Percentiles rank a stretch among this genome's conserved stretches.
Evolutionary conservation across 805 yeast genomes (phyloP).

Genomic region (Cyberlindnera galapagoensis): DNA sequence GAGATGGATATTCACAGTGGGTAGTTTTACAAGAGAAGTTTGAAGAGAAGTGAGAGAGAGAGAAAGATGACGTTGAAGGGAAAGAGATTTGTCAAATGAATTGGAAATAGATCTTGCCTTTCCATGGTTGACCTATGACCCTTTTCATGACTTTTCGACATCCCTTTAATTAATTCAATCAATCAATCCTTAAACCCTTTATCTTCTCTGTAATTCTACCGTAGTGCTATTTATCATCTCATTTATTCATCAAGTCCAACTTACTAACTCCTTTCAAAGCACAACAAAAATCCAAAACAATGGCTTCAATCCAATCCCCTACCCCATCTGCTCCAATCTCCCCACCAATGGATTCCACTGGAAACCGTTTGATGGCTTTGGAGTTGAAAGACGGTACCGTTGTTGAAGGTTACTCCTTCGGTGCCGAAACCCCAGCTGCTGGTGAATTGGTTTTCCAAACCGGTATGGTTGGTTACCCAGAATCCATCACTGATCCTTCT

Average conservation of each 20-base stretch:
- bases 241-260: background rate
- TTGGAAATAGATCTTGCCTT: too few relatives aligned
- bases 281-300: background rate
- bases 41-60: conserved; percentile 10
- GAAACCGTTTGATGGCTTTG: conserved; percentile 78
- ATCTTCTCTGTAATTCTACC: too few relatives aligned
- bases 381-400: conserved; percentile 83
- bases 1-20: too few relatives aligned
- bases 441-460: conserved; percentile 99
- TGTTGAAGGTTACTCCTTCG: conserved; percentile 94
- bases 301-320: too few relatives aligned
- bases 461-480: conserved; percentile 99
- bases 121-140: background rate
- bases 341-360: conserved; percentile 81
- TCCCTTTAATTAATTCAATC: background rate
- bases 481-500: conserved; percentile 95
- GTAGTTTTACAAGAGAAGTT: too few relatives aligned
- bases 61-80: background rate
- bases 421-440: conserved; percentile 82
- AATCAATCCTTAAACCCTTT: too few relatives aligned
- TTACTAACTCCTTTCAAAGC: background rate
- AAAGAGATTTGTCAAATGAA: too few relatives aligned
- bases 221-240: too few relatives aligned
- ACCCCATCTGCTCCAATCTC: conserved; percentile 75
- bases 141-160: background rate